Percentiles rank a stretch among this genome's conserved stretches.
phyloP scores from a whole-genome alignment of 768 basidiomycete genomes.

The Panaeolus papilionaceus region DNA sequence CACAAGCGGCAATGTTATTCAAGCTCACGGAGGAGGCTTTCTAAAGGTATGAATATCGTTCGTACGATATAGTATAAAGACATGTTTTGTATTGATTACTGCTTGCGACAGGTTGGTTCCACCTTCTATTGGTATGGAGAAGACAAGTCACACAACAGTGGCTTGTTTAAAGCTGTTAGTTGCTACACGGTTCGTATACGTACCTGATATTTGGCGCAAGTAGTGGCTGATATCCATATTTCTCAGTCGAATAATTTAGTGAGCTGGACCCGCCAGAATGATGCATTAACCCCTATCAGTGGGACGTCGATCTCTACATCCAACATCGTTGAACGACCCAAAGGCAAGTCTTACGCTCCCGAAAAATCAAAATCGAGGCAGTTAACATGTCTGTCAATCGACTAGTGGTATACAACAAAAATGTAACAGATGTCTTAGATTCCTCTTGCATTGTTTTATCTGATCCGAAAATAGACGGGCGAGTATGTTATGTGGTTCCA shows the following conservation, averaged over 20 bases:
- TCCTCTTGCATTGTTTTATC: background rate
- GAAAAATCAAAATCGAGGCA: background rate
- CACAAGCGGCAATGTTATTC: slow-evolving; percentile 64
- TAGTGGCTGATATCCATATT: slow-evolving; percentile 15
- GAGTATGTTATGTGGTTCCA: slow-evolving; percentile 81
- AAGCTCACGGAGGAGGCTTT: slow-evolving; percentile 68
- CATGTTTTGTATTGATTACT: background rate
- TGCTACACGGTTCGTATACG: slow-evolving; percentile 52
- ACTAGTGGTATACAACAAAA: slow-evolving; percentile 59
- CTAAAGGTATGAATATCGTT: slow-evolving; percentile 46
- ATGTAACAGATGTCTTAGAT: slow-evolving; percentile 35
- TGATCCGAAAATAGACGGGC: slow-evolving; percentile 44
- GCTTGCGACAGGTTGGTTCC: slow-evolving; percentile 47
- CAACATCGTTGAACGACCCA: slow-evolving; percentile 68
- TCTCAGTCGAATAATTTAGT: slow-evolving; percentile 54
- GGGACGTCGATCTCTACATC: slow-evolving; percentile 62
- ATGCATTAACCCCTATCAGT: slow-evolving; percentile 59
- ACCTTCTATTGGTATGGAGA: slow-evolving; percentile 70
- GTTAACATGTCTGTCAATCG: background rate
- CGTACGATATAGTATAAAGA: background rate
- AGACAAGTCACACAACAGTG: slow-evolving; percentile 64
- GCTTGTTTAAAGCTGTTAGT: slow-evolving; percentile 61
- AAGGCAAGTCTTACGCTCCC: slow-evolving; percentile 43
- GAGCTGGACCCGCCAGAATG: slow-evolving; percentile 62
- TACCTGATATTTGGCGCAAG: background rate